Evolutionary conservation across 768 basidiomycete species (phyloP), one percentile per base, ranked within the genome.

Genomic region (Leccinum subgranulosum): DNA sequence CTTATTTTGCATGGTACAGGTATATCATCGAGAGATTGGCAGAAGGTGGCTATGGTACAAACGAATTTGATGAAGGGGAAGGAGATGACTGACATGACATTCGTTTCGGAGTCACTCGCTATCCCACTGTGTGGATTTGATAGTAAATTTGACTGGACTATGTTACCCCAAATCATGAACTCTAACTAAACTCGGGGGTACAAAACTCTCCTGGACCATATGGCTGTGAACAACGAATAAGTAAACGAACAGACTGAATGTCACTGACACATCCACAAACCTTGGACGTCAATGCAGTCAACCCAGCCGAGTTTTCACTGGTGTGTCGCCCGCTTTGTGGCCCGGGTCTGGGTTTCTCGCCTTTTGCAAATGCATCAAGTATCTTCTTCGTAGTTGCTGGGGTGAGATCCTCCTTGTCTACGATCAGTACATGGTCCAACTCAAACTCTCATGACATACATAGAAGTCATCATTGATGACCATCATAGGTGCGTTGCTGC

Each of bases 401-500:
- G 12, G 91, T 92, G 55, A 94, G 79, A 68, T 93, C 92, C 84
- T 93, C 91, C 91, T 94, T 4, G 57, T 12, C 21, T 33, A 25
- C 45, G 48, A 34, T 71, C 31, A 69, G 57, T 43, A 28, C 43
- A 41, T 25, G 17, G 33, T 51, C 57, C 2, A 23, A 17, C 17
- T 25, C 43, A 56, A 29, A 49, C 47, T 31, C 19, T 7, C 46
- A 65, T 15, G 33, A 69, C 89, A 60, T 68, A 93, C 94, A 72
- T 97, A 99, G 78, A 94, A 99, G 73, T 98, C 94, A 69, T 99
- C 97, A 27, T 89, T 88, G 66, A 99, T 81, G 59, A 87, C 94
- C 74, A 99, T 79, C 97, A 98, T 98, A 47, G 92, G 93, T 27
- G 94, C 97, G 75, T 98, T 99, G 66, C 90, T 92, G 78, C 97